A percentile compares a stretch with the other conserved stretches of the same genome.
Evolutionary conservation across 75 land plant genomes (phyloP).

Genomic region (Chamaecyparis obtusa): DNA sequence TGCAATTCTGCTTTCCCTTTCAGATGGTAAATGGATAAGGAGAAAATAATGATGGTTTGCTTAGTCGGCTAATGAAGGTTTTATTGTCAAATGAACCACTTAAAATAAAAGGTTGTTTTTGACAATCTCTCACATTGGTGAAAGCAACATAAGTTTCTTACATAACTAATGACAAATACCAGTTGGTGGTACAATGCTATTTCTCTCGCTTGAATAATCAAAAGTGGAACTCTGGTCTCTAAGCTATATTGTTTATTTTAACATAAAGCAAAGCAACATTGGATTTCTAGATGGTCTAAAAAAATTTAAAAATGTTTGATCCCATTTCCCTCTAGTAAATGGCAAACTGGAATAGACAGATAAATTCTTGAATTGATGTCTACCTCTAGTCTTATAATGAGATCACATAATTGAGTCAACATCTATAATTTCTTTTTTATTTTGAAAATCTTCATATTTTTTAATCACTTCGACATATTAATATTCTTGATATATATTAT

Average conservation of each 20-base stretch:
- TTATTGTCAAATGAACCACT: neutral
- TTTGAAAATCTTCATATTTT: neutral
- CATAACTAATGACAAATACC: neutral
- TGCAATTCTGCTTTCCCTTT: neutral
- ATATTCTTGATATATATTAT: neutral
- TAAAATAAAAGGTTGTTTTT: neutral
- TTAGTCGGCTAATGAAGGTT: neutral
- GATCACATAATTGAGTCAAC: neutral
- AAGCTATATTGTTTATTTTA: neutral
- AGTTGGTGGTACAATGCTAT: too few relatives aligned
- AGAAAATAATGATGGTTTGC: neutral
- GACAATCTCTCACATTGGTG: neutral
- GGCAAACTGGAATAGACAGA: neutral
- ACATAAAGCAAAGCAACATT: neutral
- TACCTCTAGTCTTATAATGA: neutral
- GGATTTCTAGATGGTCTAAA: neutral
- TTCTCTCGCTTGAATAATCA: too few relatives aligned
- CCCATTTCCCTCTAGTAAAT: neutral
- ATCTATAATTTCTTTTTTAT: neutral
- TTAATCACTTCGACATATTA: neutral
- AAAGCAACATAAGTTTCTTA: neutral
- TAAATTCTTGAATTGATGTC: neutral
- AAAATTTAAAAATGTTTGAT: neutral
- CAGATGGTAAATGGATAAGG: neutral
- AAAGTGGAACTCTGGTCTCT: too few relatives aligned